Conservation (phyloP, 2,329 filamentous ascomycete genomes). For the Lizonia empirigonia region DNA sequence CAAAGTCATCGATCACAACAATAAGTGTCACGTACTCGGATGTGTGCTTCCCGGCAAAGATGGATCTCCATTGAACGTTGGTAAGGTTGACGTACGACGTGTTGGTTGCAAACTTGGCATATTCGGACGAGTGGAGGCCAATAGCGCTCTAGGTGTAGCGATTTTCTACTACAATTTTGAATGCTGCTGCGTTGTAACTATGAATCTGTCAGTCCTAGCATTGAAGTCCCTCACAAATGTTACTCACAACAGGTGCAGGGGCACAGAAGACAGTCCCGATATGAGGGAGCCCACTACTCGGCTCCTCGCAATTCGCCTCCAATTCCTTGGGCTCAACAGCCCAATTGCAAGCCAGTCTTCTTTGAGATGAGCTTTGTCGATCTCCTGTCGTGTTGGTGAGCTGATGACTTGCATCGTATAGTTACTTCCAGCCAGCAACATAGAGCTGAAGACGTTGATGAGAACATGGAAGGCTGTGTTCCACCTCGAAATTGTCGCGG, state of each 20-base stretch:
- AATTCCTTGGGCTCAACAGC: conserved; percentile 50
- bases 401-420: conserved; percentile 36
- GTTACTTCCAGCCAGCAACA: conserved; percentile 28
- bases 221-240: too few species aligned
- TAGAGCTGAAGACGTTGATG: conserved; percentile 54
- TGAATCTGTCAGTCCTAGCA: too few species aligned
- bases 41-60: too few species aligned
- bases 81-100: too few species aligned
- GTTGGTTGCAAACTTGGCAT: too few species aligned
- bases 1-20: too few species aligned
- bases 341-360: conserved; percentile 51
- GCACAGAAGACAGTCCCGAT: conserved; percentile 38
- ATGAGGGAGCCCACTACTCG: conserved; percentile 13
- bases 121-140: too few species aligned
- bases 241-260: conserved; percentile 47
- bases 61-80: too few species aligned
- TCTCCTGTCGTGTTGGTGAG: conserved; percentile 29
- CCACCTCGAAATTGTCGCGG: conserved; percentile 3
- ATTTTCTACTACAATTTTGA: conserved; percentile 21
- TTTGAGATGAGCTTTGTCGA: conserved; percentile 29
- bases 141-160: too few species aligned
- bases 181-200: conserved; percentile 33
- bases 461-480: conserved; percentile 50
- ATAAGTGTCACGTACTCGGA: too few species aligned
- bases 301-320: conserved; percentile 19